Percentiles rank a stretch among this genome's conserved stretches.
phyloP scores from a whole-genome alignment of 208 protist species.

The Trypanosoma mega region DNA sequence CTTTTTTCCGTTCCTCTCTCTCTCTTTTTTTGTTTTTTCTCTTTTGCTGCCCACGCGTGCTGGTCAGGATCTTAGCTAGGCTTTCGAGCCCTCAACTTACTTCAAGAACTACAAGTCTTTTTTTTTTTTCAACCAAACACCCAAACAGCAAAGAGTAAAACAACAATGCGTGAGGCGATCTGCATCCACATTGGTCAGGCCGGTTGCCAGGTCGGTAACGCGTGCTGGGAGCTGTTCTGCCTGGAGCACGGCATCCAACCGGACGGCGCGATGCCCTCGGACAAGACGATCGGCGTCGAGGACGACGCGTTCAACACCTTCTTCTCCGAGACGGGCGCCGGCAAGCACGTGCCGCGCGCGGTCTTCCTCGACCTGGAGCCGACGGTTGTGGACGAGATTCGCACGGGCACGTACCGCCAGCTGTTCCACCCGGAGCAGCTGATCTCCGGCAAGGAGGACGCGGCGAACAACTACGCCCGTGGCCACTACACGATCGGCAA shows the following conservation, averaged over 20 bases:
- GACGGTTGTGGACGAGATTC: conserved; percentile 96
- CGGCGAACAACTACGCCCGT: conserved; percentile 98
- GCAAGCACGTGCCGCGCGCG: conserved; percentile 94
- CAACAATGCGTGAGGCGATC: no score
- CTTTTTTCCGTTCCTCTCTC: no score
- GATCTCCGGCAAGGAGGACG: conserved; percentile 97
- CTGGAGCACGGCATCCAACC: conserved; percentile 91
- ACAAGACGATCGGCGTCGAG: conserved; percentile 82
- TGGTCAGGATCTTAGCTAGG: no score
- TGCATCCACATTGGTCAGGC: conserved; percentile 97
- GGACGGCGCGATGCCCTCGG: conserved; percentile 86
- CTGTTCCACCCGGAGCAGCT: conserved; percentile 98
- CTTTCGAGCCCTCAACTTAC: no score
- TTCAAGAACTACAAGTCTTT: no score
- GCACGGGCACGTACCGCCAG: conserved; percentile 93
- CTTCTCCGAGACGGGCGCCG: conserved; percentile 92
- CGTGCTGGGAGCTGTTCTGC: conserved; percentile 95
- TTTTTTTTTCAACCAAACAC: no score
- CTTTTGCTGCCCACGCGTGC: no score
- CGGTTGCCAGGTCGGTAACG: conserved; percentile 97
- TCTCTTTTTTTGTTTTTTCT: no score
- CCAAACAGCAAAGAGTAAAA: no score
- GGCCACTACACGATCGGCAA: conserved; percentile 99
- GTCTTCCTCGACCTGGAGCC: conserved; percentile 98
- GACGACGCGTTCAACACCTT: conserved; percentile 96